Evolutionary conservation across 1,284 basidiomycete species (phyloP), one percentile per base, ranked within the genome.

Genomic region (Thelephora terrestris): DNA sequence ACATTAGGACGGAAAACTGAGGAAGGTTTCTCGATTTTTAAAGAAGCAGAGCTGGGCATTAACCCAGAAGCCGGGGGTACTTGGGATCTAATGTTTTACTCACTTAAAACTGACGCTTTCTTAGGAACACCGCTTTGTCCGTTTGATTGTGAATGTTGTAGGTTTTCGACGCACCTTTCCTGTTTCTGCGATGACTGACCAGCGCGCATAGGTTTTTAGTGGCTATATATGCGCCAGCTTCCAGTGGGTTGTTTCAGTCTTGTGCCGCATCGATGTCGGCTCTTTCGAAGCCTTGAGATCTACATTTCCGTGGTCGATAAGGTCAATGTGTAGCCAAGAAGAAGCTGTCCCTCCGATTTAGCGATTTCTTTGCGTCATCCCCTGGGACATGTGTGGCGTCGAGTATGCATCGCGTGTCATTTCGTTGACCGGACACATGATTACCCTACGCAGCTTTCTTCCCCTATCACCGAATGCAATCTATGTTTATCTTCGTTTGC

Each of bases 41-140:
- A 91, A 62, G 91, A 91, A 63, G 85, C 84, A 55, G 91, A 93
- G 57, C 75, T 94, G 10, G 78, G 81, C 12, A 86, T 94, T 52
- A 69, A 73, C 47, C 71, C 78, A 47, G 72, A 78, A 53, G 85
- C 83, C 44, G 91, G 91, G 64, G 88, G 90, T 88, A 65, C 66
- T 32, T 14, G 3, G 29, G 3, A 12, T 32, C 12, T 3, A 32
- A 6, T 12, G 5, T 45, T 51, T 46, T 10, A 48, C 46, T 50
- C 45, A 37, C 36, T 27, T 45, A 40, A 56, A 59, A 58, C 61
- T 57, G 57, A 53, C 55, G 47, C 45, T 40, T 50, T 51, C 61
- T 71, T 47, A 64, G 63, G 63, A 50, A 64, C 63, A 5, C 61
- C 63, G 4, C 38, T 64, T 17, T 65, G 63, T 51, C 62, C 62